Evolutionary conservation across 768 basidiomycete genomes (phyloP).

Genomic region (Cystobasidium tubakii): DNA sequence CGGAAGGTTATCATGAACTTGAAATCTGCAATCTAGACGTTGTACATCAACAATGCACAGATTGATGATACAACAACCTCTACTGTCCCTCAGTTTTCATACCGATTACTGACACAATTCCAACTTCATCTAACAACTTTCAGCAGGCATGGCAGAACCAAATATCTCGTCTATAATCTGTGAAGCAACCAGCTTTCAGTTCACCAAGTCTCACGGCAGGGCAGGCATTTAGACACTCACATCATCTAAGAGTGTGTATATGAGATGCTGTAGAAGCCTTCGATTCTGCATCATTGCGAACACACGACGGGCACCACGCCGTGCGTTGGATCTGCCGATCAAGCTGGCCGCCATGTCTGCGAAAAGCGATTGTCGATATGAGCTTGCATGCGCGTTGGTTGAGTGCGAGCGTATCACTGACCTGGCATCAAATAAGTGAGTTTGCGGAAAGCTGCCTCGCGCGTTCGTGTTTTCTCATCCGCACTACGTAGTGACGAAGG

Average conservation of each 20-base stretch:
- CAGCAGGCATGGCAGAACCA: neutral
- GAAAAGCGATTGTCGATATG: conserved; percentile 17
- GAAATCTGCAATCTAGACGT: too few relatives aligned
- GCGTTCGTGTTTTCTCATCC: conserved; percentile 72
- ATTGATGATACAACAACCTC: too few relatives aligned
- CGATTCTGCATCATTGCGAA: conserved; percentile 91
- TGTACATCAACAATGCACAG: too few relatives aligned
- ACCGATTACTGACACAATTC: neutral
- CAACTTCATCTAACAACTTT: neutral
- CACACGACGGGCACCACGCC: conserved; percentile 81
- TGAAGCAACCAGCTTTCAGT: neutral
- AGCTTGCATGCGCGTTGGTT: neutral
- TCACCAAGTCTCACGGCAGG: neutral
- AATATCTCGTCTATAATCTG: conserved; percentile 28
- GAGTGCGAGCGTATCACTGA: conserved; percentile 47
- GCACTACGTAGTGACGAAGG: conserved; percentile 62
- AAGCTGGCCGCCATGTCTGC: conserved; percentile 90
- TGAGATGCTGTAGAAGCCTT: conserved; percentile 68
- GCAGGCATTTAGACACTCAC: conserved; percentile 15
- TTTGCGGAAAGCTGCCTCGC: conserved; percentile 82
- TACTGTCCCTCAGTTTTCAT: too few relatives aligned
- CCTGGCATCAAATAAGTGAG: conserved; percentile 87
- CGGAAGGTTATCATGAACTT: too few relatives aligned
- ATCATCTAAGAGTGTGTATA: conserved; percentile 44
- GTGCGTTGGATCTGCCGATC: conserved; percentile 94